Base-by-base conservation (phyloP, 2,329 filamentous ascomycete species). In the Trichoderma brevicompactum region DNA sequence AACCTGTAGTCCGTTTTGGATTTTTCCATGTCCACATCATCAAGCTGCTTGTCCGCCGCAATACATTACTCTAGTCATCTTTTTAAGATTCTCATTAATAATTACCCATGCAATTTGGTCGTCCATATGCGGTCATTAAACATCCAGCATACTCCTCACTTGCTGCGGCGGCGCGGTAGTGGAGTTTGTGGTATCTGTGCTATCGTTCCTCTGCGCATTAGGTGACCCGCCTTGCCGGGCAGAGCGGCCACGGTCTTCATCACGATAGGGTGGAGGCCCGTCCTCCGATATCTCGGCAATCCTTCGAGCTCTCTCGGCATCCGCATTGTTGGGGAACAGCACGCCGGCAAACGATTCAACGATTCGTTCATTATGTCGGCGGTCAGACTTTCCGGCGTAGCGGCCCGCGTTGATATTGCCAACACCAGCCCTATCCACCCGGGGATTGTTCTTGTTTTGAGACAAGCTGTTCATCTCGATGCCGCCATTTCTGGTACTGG, bases 111-210 rank as follows among this genome's bases (percentile, higher is more conserved):
- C 41, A 53, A 19, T 41, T 41, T 44, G 15, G 19, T 58, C 46
- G 13, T 46, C 34, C 36, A 43, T 40, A 8, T 23, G 34, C 28
- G 13, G 49, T 46, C 58, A 23, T 44, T 74, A 87, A 13, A 87
- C 71, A 70, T 87, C 85, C 69, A 87, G 69, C 85, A 87, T 87
- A 71, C 85, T 87, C 70, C 77, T 79, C 6, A 87, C 75, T 70
- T 85, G 80, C 71, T 85, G 83, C n/a, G 84, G 83, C 62, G 79
- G 80, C n/a, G 73, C 77, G 7, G 73, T 77, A 12, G 82, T 74
- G 5, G 83, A 85, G 52, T 78, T 74, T n/a, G 75, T 76, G 41
- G 83, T 84, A 52, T 74, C 78, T 1, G 78, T 76, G 68, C 83
- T 85, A 48, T 77, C 74, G 60, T 80, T 82, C 52, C 83, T 77